Base-by-base conservation (phyloP, 768 basidiomycete species). In the Kwoniella newhampshirensis region DNA sequence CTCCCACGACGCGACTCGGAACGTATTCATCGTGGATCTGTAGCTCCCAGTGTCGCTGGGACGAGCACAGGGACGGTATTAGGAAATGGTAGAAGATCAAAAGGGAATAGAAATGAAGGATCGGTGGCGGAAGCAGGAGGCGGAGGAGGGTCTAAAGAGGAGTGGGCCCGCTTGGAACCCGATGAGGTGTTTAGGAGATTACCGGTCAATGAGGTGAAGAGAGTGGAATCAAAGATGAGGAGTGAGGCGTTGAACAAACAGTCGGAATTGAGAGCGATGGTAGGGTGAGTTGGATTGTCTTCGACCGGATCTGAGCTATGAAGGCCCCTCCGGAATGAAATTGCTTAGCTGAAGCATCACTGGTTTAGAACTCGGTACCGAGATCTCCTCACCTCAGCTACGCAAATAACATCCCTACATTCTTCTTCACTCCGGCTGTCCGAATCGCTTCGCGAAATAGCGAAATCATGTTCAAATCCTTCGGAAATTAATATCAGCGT, bases 381-480 rank as follows among this genome's bases (percentile, higher is more conserved):
- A 36, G 75, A 76, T 63, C 68, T 76, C 4, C 66, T 76, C n/a
- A 71, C 72, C 1, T 75, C 73, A 8, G 72, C 75, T 2, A 68
- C 73, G 1, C 75, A 76, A 56, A 76, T 76, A 44, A 64, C 71
- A 12, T 53, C 70, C 1, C 56, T 76, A 1, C 73, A 61, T 21
- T 63, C 67, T 13, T 71, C 71, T 4, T 76, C 75, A 2, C 59
- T 76, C 3, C 46, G 62, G 15, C 56, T 76, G 4, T 73, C 73
- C 0, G 32, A 51, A 4, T 64, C 66, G 2, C 56, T 76, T 2
- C 51, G 62, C 21, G 46, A 60, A 11, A 52, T 76, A 18, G 67
- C 68, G 13, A 43, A 52, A 21, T 37, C 68, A 6, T 76, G 73
- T 51, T 15, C 56, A 9, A 63, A 67, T 40, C 69, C 75, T 2